Conservation (phyloP, 2,329 filamentous ascomycete genomes). For the Juglanconis sp. region DNA sequence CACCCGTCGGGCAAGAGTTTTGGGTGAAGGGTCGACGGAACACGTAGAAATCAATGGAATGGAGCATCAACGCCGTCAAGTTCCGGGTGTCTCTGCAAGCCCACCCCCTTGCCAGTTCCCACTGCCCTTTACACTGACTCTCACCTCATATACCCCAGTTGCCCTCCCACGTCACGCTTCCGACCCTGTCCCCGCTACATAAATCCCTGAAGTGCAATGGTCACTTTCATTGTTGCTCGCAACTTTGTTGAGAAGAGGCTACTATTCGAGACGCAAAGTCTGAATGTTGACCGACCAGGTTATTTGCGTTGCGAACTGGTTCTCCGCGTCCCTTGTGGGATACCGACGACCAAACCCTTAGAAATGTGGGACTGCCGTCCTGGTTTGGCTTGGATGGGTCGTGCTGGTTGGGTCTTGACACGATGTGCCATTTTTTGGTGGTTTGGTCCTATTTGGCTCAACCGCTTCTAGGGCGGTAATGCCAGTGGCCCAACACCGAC, state of each 20-base stretch:
- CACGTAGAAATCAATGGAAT: neutral
- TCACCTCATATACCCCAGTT: too few species aligned
- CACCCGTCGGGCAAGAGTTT: too few species aligned
- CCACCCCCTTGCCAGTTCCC: too few species aligned
- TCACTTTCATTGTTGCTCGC: neutral
- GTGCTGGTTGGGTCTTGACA: neutral
- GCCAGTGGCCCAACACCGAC: too few species aligned
- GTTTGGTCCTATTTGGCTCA: neutral
- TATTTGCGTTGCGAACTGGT: too few species aligned
- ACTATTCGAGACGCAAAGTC: too few species aligned
- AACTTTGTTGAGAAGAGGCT: neutral
- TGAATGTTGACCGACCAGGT: too few species aligned
- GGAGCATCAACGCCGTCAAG: neutral
- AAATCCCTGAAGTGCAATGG: neutral
- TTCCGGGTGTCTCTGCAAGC: too few species aligned
- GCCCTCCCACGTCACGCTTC: neutral
- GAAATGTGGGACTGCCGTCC: conserved; percentile 3
- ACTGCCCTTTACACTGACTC: too few species aligned
- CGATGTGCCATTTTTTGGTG: neutral
- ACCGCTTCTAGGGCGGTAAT: too few species aligned
- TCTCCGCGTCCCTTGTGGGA: too few species aligned
- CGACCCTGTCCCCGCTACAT: neutral
- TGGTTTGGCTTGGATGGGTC: neutral
- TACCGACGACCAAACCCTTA: too few species aligned
- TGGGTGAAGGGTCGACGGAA: neutral